phyloP scores from a whole-genome alignment of 2,329 filamentous ascomycete species.

The Aspergillus sp. region DNA sequence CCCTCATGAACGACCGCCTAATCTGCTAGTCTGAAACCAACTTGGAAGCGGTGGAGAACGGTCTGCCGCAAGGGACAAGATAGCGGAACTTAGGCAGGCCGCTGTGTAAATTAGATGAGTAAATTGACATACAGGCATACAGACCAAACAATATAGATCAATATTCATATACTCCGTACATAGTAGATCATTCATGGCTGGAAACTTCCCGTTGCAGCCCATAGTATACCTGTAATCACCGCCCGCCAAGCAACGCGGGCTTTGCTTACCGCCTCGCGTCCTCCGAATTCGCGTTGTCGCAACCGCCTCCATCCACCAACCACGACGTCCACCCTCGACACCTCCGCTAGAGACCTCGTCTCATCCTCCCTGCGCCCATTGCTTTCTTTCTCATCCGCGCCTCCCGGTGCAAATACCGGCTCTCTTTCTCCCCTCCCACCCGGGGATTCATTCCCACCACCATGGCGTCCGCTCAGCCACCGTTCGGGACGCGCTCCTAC shows the following conservation, averaged over 20 bases:
- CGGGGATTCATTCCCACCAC: conserved; percentile 10
- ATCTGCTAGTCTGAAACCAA: too few relatives aligned
- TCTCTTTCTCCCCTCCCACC: not conserved
- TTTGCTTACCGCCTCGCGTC: conserved; percentile 26
- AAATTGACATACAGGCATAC: not conserved
- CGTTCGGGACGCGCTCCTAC: conserved; percentile 56
- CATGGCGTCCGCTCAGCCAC: conserved; percentile 56
- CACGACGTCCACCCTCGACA: conserved; percentile 50
- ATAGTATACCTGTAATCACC: not conserved
- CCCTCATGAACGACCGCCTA: not conserved
- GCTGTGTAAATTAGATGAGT: not conserved
- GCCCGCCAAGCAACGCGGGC: conserved; percentile 10
- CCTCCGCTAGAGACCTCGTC: too few relatives aligned
- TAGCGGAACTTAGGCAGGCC: too few relatives aligned
- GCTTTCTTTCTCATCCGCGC: too few relatives aligned
- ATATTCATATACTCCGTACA: too few relatives aligned
- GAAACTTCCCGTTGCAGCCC: not conserved
- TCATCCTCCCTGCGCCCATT: too few relatives aligned
- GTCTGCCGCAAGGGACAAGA: too few relatives aligned
- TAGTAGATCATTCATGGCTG: too few relatives aligned
- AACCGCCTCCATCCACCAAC: conserved; percentile 14
- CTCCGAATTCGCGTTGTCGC: conserved; percentile 4
- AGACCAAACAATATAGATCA: too few relatives aligned
- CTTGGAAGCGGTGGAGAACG: too few relatives aligned
- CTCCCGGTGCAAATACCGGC: too few relatives aligned